These are phyloP conservation scores for Vaccinium corymbosum DNA, from an alignment of 148 eudicot species.

Conservation along the genomic window DNA sequence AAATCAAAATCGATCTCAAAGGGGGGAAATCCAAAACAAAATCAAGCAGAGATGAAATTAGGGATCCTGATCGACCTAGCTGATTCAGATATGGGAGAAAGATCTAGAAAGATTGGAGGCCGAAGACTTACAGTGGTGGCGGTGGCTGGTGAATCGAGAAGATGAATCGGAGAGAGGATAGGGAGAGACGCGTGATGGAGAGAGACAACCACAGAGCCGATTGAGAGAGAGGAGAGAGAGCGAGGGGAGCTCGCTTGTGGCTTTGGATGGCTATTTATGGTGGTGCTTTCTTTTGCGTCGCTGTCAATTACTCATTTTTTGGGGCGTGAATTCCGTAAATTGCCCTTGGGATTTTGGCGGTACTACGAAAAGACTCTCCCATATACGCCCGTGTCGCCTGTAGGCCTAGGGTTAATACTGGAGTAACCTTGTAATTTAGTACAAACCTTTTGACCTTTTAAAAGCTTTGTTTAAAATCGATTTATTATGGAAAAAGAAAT, in stretches of 20 bases:
- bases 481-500: too few relatives aligned
- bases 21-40: background rate
- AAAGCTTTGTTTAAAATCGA: too few relatives aligned
- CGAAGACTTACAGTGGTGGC: conserved; percentile 10
- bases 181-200: conserved; percentile 4
- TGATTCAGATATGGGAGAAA: background rate
- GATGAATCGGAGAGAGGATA: conserved; percentile 10
- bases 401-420: too few relatives aligned
- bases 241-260: background rate
- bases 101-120: background rate
- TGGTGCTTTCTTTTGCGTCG: conserved; percentile 17
- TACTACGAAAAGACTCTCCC: background rate
- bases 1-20: background rate
- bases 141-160: conserved; percentile 14
- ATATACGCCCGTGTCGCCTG: background rate
- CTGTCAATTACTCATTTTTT: conserved; percentile 4
- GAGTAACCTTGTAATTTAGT: too few relatives aligned
- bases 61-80: background rate
- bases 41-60: background rate
- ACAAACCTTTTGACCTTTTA: too few relatives aligned
- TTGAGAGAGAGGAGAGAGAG: background rate
- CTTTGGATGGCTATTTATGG: conserved; percentile 21
- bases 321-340: background rate
- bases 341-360: conserved; percentile 4
- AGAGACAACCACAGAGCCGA: conserved; percentile 8